These are phyloP conservation scores for Exophiala lecanii-corni DNA, from an alignment of 2,329 filamentous ascomycete genomes.

Conservation along the genomic window DNA sequence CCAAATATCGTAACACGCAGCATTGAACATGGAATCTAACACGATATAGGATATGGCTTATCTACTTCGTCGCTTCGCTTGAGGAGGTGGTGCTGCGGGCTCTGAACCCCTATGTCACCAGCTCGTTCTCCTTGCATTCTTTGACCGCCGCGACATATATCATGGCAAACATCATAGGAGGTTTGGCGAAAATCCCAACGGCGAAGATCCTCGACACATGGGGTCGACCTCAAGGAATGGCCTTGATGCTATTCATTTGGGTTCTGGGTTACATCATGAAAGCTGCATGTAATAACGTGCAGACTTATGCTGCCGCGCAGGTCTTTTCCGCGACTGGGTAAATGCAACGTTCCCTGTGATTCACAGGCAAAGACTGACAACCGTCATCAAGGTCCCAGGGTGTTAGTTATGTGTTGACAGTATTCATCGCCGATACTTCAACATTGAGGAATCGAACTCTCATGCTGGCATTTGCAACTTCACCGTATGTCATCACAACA, in stretches of 20 bases:
- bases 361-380: too few species aligned
- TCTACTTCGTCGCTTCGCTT: slow-evolving; percentile 35
- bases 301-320: slow-evolving; percentile 57
- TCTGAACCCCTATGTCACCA: slow-evolving; percentile 48
- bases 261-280: slow-evolving; percentile 52
- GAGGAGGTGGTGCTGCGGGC: slow-evolving; percentile 32
- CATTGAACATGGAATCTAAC: neutral
- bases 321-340: slow-evolving; percentile 51
- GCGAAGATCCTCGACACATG: slow-evolving; percentile 60
- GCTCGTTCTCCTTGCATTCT: slow-evolving; percentile 48
- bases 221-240: slow-evolving; percentile 54
- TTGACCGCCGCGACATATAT: slow-evolving; percentile 50
- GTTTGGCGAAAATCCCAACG: slow-evolving; percentile 52
- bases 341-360: too few species aligned
- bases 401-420: slow-evolving; percentile 51
- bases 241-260: slow-evolving; percentile 41
- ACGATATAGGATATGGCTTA: slow-evolving; percentile 32
- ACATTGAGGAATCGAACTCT: slow-evolving; percentile 56
- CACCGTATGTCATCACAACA: slow-evolving; percentile 55
- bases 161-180: slow-evolving; percentile 51
- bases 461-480: slow-evolving; percentile 53
- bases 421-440: slow-evolving; percentile 61
- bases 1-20: neutral
- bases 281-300: slow-evolving; percentile 54
- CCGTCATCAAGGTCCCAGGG: slow-evolving; percentile 42